Conservation (phyloP, 805 yeast genomes). For the Ogataea methylovora region DNA sequence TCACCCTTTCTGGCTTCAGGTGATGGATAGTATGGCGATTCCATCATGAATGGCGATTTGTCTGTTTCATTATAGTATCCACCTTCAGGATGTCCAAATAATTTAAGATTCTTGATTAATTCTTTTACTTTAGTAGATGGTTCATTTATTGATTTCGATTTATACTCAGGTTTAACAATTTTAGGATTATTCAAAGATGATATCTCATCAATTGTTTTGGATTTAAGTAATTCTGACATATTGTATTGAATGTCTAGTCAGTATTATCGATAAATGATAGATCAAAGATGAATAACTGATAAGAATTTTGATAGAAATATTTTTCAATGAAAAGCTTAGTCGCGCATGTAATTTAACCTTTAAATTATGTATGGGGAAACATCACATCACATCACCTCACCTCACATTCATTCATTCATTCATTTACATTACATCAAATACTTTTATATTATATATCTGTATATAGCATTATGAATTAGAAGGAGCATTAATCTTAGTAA, state of each 20-base stretch:
- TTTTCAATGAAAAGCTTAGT: too few species aligned
- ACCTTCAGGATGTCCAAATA: conserved; percentile 45
- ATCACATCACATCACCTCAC: too few species aligned
- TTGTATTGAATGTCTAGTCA: neutral
- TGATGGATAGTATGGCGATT: conserved; percentile 28
- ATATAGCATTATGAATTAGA: conserved; percentile 41
- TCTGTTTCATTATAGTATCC: conserved; percentile 54
- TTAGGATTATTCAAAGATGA: conserved; percentile 4
- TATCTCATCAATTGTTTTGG: conserved; percentile 19
- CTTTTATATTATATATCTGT: too few species aligned
- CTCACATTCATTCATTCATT: too few species aligned
- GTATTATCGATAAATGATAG: too few species aligned
- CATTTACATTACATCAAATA: too few species aligned
- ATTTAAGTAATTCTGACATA: conserved; percentile 2
- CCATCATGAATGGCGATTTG: conserved; percentile 37
- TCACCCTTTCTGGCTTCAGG: neutral
- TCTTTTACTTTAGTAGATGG: conserved; percentile 17
- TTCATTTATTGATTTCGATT: conserved; percentile 4
- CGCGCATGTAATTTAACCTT: too few species aligned
- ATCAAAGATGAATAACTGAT: too few species aligned
- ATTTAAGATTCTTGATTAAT: conserved; percentile 28
- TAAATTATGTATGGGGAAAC: too few species aligned
- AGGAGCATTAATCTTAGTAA: conserved; percentile 47
- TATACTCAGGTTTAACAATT: conserved; percentile 17
- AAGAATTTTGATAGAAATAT: too few species aligned